These are phyloP conservation scores for Caryopteris hybrid DNA, from an alignment of 305 asterid species.

Conservation along the genomic window DNA sequence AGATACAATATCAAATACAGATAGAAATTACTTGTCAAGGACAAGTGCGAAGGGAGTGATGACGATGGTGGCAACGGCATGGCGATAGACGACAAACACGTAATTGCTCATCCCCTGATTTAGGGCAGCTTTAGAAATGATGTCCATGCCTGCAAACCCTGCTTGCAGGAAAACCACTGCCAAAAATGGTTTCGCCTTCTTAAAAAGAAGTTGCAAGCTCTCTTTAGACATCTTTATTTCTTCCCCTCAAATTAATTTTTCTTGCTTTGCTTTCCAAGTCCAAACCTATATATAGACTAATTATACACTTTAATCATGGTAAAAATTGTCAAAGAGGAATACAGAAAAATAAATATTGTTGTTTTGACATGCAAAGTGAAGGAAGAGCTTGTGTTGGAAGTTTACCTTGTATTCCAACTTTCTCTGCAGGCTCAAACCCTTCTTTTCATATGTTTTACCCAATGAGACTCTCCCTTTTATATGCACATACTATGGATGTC, in stretches of 20 bases:
- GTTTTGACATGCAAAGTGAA: slow-evolving; percentile 12
- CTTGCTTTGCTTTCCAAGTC: no score
- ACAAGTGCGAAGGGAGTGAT: slow-evolving; percentile 78
- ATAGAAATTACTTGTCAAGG: slow-evolving; percentile 58
- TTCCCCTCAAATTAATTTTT: no score
- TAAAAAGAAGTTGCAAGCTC: slow-evolving; percentile 11
- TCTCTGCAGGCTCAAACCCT: neutral
- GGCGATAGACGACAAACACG: slow-evolving; percentile 87
- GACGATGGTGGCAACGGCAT: slow-evolving; percentile 71
- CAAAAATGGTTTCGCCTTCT: slow-evolving; percentile 58
- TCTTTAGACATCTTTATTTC: slow-evolving; percentile 23
- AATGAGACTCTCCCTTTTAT: neutral
- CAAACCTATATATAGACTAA: no score
- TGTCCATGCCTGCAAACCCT: slow-evolving; percentile 92
- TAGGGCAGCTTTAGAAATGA: slow-evolving; percentile 78
- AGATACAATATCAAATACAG: no score
- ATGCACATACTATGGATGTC: no score
- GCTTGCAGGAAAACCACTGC: slow-evolving; percentile 76
- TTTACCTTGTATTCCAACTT: neutral
- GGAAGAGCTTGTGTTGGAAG: neutral
- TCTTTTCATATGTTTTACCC: neutral
- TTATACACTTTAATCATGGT: no score
- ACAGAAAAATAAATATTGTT: no score
- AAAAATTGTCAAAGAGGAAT: no score
- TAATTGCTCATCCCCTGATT: slow-evolving; percentile 95